phyloP scores from a whole-genome alignment of 805 yeast genomes.

The Wickerhamomyces pijperi region DNA sequence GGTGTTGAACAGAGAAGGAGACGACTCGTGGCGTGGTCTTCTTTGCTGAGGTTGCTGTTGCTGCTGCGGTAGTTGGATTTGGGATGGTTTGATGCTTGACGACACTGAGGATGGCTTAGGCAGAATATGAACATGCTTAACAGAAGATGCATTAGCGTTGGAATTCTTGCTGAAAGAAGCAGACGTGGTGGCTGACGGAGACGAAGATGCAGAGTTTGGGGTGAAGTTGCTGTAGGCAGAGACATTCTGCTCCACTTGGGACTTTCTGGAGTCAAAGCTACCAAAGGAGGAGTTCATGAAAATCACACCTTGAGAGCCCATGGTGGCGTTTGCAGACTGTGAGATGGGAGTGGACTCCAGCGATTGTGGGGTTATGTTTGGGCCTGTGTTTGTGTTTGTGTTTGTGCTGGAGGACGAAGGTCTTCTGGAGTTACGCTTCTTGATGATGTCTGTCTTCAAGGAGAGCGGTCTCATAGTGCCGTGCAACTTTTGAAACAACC shows the following conservation, averaged over 20 bases:
- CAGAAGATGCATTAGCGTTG: neutral
- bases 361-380: neutral
- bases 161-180: neutral
- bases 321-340: neutral
- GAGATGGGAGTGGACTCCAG: neutral
- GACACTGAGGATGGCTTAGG: slow-evolving; percentile 16
- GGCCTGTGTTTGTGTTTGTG: no score
- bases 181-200: neutral
- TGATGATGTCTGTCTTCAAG: slow-evolving; percentile 83
- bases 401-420: slow-evolving; percentile 10
- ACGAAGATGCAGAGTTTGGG: slow-evolving; percentile 7
- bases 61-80: slow-evolving; percentile 1
- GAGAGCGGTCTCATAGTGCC: slow-evolving; percentile 89
- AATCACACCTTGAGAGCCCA: neutral
- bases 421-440: slow-evolving; percentile 44
- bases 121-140: slow-evolving; percentile 16
- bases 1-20: slow-evolving; percentile 11
- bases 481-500: slow-evolving; percentile 78
- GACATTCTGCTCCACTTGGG: slow-evolving; percentile 12
- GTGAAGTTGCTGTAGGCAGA: slow-evolving; percentile 11
- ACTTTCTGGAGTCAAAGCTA: neutral
- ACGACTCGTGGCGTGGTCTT: slow-evolving; percentile 9
- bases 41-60: slow-evolving; percentile 7
- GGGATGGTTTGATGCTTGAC: slow-evolving; percentile 1
- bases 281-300: neutral